Conservation (phyloP, 306 rosid species). For the Cucumis cinereus region DNA sequence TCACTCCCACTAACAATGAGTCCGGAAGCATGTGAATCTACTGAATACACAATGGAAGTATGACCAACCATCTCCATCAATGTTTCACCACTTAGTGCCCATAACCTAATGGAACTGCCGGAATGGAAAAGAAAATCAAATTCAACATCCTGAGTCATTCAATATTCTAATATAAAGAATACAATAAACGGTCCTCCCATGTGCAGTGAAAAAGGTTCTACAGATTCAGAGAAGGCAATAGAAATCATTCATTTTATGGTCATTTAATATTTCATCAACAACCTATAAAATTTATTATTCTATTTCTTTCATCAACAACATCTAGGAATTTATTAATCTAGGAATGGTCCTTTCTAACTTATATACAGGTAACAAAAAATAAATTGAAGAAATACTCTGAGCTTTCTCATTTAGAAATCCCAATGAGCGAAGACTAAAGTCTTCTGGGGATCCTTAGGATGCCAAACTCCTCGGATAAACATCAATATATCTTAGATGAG, state of each 20-base stretch:
- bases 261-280: neutral
- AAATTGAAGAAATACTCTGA: neutral
- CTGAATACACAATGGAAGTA: conserved; percentile 85
- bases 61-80: conserved; percentile 95
- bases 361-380: neutral
- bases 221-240: neutral
- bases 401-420: neutral
- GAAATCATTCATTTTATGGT: neutral
- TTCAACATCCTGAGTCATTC: neutral
- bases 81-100: conserved; percentile 75
- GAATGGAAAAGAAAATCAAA: conserved; percentile 4
- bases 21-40: conserved; percentile 79
- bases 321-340: no score
- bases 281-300: neutral
- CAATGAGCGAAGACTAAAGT: neutral
- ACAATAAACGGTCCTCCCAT: neutral
- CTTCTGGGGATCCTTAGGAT: neutral
- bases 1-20: conserved; percentile 82
- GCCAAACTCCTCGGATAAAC: neutral
- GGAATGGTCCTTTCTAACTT: neutral
- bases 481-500: neutral
- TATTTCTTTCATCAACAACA: no score
- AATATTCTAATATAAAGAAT: neutral
- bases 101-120: conserved; percentile 56
- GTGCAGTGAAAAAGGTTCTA: neutral